These are phyloP conservation scores for Cubamyces lactineus DNA, from an alignment of 768 basidiomycete species.

Conservation along the genomic window DNA sequence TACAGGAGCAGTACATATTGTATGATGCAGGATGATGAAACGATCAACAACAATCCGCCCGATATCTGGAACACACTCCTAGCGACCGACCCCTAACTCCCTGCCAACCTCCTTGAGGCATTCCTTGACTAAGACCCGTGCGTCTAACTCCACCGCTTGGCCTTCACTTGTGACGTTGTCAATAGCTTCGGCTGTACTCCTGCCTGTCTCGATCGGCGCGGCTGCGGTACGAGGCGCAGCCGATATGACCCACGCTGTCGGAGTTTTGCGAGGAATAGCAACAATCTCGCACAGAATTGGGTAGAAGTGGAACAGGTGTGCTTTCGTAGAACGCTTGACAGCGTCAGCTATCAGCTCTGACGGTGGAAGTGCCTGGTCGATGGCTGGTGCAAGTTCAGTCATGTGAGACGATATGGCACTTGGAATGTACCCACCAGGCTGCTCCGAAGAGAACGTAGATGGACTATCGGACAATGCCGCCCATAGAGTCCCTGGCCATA, in stretches of 20 bases:
- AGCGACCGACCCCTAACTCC: conserved; percentile 63
- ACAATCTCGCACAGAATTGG: conserved; percentile 77
- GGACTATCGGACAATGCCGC: conserved; percentile 73
- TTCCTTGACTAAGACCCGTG: conserved; percentile 63
- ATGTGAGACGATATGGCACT: not conserved
- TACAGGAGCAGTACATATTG: conserved; percentile 9
- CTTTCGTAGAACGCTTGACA: conserved; percentile 72
- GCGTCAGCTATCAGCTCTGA: conserved; percentile 67
- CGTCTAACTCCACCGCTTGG: conserved; percentile 56
- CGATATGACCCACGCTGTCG: conserved; percentile 62
- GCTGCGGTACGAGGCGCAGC: conserved; percentile 20
- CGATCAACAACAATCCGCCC: not conserved
- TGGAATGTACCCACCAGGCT: conserved; percentile 53
- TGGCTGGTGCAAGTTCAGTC: conserved; percentile 32
- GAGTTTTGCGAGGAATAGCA: conserved; percentile 68
- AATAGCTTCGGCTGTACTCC: conserved; percentile 23
- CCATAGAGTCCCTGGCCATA: conserved; percentile 80
- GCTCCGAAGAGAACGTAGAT: conserved; percentile 52
- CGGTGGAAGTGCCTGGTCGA: conserved; percentile 51
- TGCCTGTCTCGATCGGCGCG: not conserved
- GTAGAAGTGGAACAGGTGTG: conserved; percentile 91
- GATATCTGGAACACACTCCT: not conserved
- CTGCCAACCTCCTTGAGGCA: conserved; percentile 72
- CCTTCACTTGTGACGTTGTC: conserved; percentile 31
- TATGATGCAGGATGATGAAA: not conserved